phyloP scores from a whole-genome alignment of 2,329 filamentous ascomycete species.

The Fusarium brachygibbosum region DNA sequence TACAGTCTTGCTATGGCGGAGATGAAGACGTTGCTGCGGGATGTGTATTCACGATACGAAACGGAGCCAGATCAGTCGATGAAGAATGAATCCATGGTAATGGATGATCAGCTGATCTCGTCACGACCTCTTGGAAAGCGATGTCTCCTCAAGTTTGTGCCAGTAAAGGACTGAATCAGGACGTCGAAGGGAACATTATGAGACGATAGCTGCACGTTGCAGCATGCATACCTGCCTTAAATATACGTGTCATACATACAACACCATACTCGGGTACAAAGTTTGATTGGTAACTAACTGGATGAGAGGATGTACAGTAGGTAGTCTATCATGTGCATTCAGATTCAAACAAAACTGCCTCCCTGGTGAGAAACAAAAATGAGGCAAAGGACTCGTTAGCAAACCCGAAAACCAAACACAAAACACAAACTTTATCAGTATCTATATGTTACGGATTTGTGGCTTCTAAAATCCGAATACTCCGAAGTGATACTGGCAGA shows the following conservation, averaged over 20 bases:
- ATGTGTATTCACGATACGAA: constrained; percentile 70
- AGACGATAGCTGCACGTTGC: neutral
- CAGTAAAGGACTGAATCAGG: constrained; percentile 41
- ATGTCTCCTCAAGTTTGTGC: constrained; percentile 67
- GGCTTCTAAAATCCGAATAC: constrained; percentile 22
- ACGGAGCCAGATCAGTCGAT: constrained; percentile 69
- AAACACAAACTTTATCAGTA: neutral
- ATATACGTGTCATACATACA: constrained; percentile 3
- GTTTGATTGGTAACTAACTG: neutral
- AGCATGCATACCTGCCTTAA: neutral
- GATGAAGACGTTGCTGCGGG: constrained; percentile 75
- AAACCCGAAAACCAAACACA: neutral
- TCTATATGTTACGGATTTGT: neutral
- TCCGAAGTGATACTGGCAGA: neutral
- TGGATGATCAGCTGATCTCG: constrained; percentile 77
- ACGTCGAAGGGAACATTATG: neutral
- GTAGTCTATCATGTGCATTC: neutral
- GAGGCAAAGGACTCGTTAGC: neutral
- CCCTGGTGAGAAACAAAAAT: neutral
- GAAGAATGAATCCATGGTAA: constrained; percentile 70
- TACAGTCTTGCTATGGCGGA: constrained; percentile 70
- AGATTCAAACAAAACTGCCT: neutral
- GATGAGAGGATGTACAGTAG: neutral
- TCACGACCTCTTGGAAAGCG: constrained; percentile 71
- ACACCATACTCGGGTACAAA: neutral